phyloP scores from a whole-genome alignment of 2,329 filamentous ascomycete genomes.

The Trichophyton mentagrophytes region DNA sequence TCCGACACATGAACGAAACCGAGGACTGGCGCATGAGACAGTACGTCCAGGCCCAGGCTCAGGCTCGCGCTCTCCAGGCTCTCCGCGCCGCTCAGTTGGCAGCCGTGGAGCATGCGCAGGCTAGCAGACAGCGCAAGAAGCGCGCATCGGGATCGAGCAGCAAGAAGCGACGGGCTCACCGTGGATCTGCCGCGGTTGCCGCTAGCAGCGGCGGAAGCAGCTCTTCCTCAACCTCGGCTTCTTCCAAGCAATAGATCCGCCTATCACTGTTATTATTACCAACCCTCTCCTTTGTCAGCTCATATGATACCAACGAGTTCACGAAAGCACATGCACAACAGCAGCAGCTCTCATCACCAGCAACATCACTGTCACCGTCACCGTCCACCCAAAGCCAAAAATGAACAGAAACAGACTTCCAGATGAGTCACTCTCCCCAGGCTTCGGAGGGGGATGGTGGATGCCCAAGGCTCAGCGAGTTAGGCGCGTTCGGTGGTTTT shows the following conservation, averaged over 20 bases:
- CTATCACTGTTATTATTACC: too few relatives aligned
- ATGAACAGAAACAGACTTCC: neutral
- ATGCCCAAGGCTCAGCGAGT: neutral
- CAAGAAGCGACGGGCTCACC: conserved; percentile 14
- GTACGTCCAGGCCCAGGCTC: conserved; percentile 30
- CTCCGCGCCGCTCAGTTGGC: conserved; percentile 24
- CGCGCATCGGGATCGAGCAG: conserved; percentile 7
- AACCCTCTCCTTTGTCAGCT: neutral
- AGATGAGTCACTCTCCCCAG: neutral
- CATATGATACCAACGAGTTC: neutral
- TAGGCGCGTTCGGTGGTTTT: neutral
- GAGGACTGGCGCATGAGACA: conserved; percentile 26
- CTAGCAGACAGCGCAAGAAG: conserved; percentile 16
- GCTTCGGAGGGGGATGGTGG: neutral
- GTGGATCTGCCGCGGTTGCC: conserved; percentile 9
- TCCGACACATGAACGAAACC: conserved; percentile 25
- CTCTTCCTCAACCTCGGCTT: neutral
- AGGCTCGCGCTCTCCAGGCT: conserved; percentile 30
- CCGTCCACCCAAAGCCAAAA: neutral
- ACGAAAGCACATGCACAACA: neutral
- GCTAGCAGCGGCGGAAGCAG: neutral
- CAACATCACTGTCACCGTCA: too few relatives aligned
- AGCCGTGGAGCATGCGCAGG: conserved; percentile 14
- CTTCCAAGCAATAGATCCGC: neutral
- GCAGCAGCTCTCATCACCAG: neutral